A percentile compares a stretch with the other conserved stretches of the same genome.
Evolutionary conservation across 495 filamentous ascomycete genomes (phyloP).

Genomic region (Neurospora sp.): DNA sequence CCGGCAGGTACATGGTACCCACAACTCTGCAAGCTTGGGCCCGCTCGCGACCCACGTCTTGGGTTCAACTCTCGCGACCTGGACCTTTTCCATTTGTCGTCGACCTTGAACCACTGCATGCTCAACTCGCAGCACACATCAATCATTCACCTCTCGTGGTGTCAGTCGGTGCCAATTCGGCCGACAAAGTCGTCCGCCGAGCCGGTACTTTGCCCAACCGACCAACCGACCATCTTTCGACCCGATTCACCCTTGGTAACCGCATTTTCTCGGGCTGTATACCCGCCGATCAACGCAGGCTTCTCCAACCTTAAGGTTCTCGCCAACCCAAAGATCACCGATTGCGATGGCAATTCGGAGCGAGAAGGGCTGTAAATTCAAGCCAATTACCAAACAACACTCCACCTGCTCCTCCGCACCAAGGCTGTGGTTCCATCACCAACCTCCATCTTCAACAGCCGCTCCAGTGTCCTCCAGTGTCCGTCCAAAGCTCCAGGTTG

Average conservation of each 20-base stretch:
- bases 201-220: background rate
- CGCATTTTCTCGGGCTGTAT: background rate
- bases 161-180: background rate
- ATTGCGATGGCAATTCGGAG: background rate
- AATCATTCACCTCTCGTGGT: background rate
- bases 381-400: background rate
- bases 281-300: background rate
- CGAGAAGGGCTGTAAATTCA: conserved; percentile 1
- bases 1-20: conserved; percentile 7
- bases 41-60: conserved; percentile 11
- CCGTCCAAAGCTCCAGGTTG: background rate
- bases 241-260: background rate
- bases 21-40: background rate
- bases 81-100: background rate
- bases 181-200: background rate
- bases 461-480: background rate
- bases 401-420: background rate
- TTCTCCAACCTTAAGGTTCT: background rate
- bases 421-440: conserved; percentile 1
- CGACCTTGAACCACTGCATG: background rate
- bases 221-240: background rate
- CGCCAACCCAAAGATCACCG: background rate
- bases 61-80: conserved; percentile 5
- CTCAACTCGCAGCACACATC: background rate
- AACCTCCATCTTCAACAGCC: conserved; percentile 3